These are phyloP conservation scores for Phaeophleospora eucalypticola DNA, from an alignment of 2,329 filamentous ascomycete genomes.

Conservation along the genomic window DNA sequence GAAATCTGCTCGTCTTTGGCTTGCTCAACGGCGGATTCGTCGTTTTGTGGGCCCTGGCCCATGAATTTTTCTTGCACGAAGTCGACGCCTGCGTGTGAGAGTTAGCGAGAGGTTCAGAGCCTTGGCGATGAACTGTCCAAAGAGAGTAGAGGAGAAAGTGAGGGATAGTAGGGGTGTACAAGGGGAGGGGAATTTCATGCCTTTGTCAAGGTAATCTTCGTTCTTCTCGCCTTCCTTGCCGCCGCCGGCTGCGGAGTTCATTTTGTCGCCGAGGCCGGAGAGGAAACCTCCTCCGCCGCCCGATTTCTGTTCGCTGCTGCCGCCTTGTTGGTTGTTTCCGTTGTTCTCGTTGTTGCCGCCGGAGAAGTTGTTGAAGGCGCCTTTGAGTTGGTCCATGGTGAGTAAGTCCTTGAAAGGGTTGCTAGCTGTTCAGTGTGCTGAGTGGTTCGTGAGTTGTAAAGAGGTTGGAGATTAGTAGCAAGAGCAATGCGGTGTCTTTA, in stretches of 20 bases:
- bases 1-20: slow-evolving; percentile 77
- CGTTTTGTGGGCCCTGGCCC: slow-evolving; percentile 65
- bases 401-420: not conserved
- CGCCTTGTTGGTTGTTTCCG: slow-evolving; percentile 14
- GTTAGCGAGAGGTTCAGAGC: too few species aligned
- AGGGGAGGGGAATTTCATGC: slow-evolving; percentile 40
- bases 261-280: slow-evolving; percentile 62
- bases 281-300: slow-evolving; percentile 44
- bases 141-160: too few species aligned
- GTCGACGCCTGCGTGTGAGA: slow-evolving; percentile 66
- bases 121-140: too few species aligned
- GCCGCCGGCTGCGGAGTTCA: slow-evolving; percentile 69
- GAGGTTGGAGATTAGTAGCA: not conserved
- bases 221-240: slow-evolving; percentile 71
- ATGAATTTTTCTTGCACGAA: slow-evolving; percentile 72
- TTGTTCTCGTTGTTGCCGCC: slow-evolving; percentile 29
- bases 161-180: too few species aligned
- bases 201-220: slow-evolving; percentile 75
- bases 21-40: slow-evolving; percentile 69
- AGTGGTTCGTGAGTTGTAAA: not conserved
- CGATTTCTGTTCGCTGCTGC: slow-evolving; percentile 29
- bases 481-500: not conserved
- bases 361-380: slow-evolving; percentile 37
- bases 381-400: slow-evolving; percentile 47
- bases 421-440: not conserved